These are phyloP conservation scores for Dactylonectria estremocensis DNA, from an alignment of 2,329 filamentous ascomycete genomes.

Conservation along the genomic window DNA sequence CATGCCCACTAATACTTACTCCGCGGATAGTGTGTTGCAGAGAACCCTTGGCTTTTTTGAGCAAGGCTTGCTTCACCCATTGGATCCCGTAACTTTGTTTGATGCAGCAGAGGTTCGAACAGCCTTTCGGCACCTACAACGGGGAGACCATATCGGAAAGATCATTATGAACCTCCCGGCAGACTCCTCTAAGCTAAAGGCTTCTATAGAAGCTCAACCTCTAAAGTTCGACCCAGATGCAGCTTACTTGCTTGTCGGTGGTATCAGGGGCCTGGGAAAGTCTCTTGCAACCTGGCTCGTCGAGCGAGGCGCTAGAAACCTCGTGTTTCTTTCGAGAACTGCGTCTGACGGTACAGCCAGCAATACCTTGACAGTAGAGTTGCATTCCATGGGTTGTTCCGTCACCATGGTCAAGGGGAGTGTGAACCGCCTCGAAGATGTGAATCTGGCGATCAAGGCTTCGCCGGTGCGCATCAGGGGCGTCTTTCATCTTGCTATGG, in stretches of 20 bases:
- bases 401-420: conserved; percentile 8
- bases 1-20: neutral
- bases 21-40: conserved; percentile 18
- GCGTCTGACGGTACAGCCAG: conserved; percentile 39
- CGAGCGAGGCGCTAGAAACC: conserved; percentile 40
- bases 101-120: conserved; percentile 5
- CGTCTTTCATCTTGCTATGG: conserved; percentile 50
- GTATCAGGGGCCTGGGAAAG: conserved; percentile 44
- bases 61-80: conserved; percentile 18
- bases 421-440: conserved; percentile 27
- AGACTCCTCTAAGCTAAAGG: neutral
- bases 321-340: conserved; percentile 51
- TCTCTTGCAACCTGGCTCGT: conserved; percentile 40
- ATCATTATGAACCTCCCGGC: conserved; percentile 6
- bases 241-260: conserved; percentile 45
- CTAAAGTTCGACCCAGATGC: conserved; percentile 7
- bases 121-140: conserved; percentile 40
- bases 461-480: conserved; percentile 39
- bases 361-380: conserved; percentile 18
- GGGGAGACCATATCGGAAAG: conserved; percentile 31
- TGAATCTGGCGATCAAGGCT: conserved; percentile 23
- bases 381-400: conserved; percentile 34
- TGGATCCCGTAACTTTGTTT: conserved; percentile 20
- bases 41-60: conserved; percentile 27
- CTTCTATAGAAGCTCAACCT: neutral